These are phyloP conservation scores for Sesbania bispinosa DNA, from an alignment of 306 rosid genomes.

Conservation along the genomic window DNA sequence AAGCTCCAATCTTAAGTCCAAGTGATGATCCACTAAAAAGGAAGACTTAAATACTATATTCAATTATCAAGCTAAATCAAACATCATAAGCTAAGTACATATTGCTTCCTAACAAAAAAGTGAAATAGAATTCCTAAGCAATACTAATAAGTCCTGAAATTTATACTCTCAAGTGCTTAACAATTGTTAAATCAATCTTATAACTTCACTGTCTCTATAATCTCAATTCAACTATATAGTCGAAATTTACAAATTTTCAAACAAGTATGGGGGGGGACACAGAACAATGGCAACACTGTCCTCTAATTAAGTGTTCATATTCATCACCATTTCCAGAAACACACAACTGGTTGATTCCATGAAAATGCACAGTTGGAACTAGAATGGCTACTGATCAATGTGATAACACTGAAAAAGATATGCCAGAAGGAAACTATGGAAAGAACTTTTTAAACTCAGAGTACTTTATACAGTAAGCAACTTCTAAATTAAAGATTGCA, in stretches of 20 bases:
- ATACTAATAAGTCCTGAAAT: not conserved
- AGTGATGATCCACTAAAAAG: not conserved
- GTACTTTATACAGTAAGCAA: not conserved
- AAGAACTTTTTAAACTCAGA: not conserved
- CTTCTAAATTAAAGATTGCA: not conserved
- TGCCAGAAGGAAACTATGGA: not conserved
- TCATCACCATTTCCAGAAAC: not conserved
- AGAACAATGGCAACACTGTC: not conserved
- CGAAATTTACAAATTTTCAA: not conserved
- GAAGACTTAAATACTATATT: not conserved
- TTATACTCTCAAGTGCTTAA: not conserved
- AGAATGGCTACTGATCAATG: not conserved
- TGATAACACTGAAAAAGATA: not conserved
- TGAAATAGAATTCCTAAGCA: constrained; percentile 9
- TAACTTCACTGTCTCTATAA: not conserved
- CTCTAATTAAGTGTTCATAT: not conserved
- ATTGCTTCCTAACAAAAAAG: not conserved
- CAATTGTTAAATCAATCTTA: not conserved
- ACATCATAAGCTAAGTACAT: not conserved
- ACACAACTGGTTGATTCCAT: not conserved
- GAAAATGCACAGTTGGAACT: not conserved
- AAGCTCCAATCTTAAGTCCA: too few relatives aligned
- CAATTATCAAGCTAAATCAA: not conserved
- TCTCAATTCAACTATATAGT: not conserved
- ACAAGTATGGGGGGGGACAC: not conserved